Percentiles rank a stretch among this genome's conserved stretches.
These are phyloP conservation scores for Marasmius tenuissimus DNA, from an alignment of 1,284 basidiomycete genomes.

Conservation along the genomic window DNA sequence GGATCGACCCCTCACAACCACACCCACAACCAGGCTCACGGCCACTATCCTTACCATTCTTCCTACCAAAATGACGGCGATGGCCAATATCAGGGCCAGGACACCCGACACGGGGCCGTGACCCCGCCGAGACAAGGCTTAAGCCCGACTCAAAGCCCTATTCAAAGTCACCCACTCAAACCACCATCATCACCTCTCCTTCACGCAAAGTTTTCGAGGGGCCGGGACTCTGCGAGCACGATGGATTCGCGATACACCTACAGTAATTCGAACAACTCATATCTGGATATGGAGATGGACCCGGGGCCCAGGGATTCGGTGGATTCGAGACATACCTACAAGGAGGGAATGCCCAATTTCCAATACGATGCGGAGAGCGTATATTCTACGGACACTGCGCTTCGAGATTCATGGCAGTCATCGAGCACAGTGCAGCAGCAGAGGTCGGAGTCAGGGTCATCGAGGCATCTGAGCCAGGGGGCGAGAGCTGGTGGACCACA, in stretches of 20 bases:
- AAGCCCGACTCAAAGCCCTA: background rate
- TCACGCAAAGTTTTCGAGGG: slow-evolving; percentile 6
- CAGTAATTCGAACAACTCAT: slow-evolving; percentile 1
- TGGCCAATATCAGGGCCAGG: too few relatives aligned
- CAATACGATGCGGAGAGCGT: slow-evolving; percentile 4
- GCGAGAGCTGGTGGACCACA: background rate
- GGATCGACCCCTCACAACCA: background rate
- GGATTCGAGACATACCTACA: slow-evolving; percentile 7
- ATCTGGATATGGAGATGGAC: background rate
- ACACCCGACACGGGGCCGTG: too few relatives aligned
- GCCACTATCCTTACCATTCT: background rate
- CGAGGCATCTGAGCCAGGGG: background rate
- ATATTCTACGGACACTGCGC: slow-evolving; percentile 3
- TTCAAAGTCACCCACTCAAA: background rate
- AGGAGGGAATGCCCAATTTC: slow-evolving; percentile 4
- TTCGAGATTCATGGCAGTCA: slow-evolving; percentile 15
- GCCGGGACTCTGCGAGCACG: slow-evolving; percentile 1
- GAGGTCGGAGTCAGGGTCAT: background rate
- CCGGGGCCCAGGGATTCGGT: slow-evolving; percentile 1
- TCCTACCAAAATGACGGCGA: background rate
- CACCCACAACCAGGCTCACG: background rate
- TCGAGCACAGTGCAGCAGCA: background rate
- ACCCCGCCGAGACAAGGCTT: too few relatives aligned
- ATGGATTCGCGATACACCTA: slow-evolving; percentile 2
- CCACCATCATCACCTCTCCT: slow-evolving; percentile 9